Base-by-base conservation (phyloP, 139 green algal species). In the Tetradesmus obliquus region DNA sequence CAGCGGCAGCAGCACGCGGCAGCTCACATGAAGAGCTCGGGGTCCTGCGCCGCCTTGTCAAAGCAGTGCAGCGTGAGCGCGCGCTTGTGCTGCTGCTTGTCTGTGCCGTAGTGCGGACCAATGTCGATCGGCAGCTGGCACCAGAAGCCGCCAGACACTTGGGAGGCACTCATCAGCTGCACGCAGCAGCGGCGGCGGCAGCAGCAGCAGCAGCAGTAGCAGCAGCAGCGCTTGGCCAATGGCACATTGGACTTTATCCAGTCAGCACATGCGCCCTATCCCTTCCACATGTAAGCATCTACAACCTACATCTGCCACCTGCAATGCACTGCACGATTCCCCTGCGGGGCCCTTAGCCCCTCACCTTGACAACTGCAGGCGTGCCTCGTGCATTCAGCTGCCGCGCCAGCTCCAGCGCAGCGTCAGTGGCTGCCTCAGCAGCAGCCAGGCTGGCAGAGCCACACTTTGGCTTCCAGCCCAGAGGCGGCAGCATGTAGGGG, bases 141-240 rank as follows among this genome's bases (percentile, higher is more conserved):
- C 87, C 87, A 91, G 76, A 91, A 91, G 87, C 87, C 87, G 20
- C 74, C 74, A 45, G 87, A 82, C 74, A 91, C 87, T 32, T 91
- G 87, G 3, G 72, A 85, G 22, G 24, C 5, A 20, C 87, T 91
- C 87, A 91, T 91, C 55, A 86, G 32, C 76, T 91, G 55, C 32
- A 45, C 32, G 32, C 32, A 45, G 10, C 12, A 54, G 85, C 58
- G 15, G 58, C 57, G n/a, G n/a, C 17, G 32, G 32, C 24, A n/a
- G 58, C n/a, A 79, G 54, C 82, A 72, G 82, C n/a, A 32, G 55
- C 53, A 12, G 5, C 1, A 54, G 22, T 0, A 87, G 15, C 5
- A 9, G 5, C 76, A 81, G 17, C 22, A 45, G 72, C 72, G 9
- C 9, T 79, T 12, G 9, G 17, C 4, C 71, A 45, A 45, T 45